Conservation (phyloP, 1,284 basidiomycete species). For the Cutaneotrichosporon daszewskae region DNA sequence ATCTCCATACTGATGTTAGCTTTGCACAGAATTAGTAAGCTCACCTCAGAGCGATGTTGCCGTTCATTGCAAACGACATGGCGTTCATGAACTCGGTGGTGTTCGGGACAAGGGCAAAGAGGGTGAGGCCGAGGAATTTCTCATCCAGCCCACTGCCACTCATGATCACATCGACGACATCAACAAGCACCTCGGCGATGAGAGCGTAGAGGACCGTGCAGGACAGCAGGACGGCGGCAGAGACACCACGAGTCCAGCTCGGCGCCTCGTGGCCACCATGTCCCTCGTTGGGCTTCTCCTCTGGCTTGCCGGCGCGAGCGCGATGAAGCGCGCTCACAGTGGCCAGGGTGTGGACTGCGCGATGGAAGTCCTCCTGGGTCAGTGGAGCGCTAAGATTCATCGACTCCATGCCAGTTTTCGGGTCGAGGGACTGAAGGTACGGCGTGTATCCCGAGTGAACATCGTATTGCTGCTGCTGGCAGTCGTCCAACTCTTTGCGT, state of each 20-base stretch:
- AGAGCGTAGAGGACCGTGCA: conserved; percentile 93
- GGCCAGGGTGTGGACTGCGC: conserved; percentile 75
- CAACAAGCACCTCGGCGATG: conserved; percentile 91
- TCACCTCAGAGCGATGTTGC: conserved; percentile 92
- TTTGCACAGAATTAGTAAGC: conserved; percentile 23
- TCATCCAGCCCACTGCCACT: conserved; percentile 92
- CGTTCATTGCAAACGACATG: conserved; percentile 96
- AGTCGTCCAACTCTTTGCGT: background rate
- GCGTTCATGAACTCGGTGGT: conserved; percentile 99
- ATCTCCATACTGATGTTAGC: conserved; percentile 81
- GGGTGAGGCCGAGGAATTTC: conserved; percentile 92
- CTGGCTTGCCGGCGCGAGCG: conserved; percentile 7
- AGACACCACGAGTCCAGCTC: conserved; percentile 82
- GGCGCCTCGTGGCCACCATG: conserved; percentile 90
- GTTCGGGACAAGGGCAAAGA: conserved; percentile 97
- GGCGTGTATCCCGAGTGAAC: conserved; percentile 53
- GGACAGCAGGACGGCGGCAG: conserved; percentile 75
- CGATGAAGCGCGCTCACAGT: conserved; percentile 77
- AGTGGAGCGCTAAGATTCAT: conserved; percentile 57
- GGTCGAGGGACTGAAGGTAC: conserved; percentile 62
- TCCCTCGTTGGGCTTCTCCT: conserved; percentile 49
- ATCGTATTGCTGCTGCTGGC: background rate
- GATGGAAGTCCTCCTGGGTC: conserved; percentile 79
- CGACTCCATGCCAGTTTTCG: conserved; percentile 52
- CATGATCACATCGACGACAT: conserved; percentile 92